Conservation (phyloP, 176 grass and related monocot genomes). For the Oryza nivara region DNA sequence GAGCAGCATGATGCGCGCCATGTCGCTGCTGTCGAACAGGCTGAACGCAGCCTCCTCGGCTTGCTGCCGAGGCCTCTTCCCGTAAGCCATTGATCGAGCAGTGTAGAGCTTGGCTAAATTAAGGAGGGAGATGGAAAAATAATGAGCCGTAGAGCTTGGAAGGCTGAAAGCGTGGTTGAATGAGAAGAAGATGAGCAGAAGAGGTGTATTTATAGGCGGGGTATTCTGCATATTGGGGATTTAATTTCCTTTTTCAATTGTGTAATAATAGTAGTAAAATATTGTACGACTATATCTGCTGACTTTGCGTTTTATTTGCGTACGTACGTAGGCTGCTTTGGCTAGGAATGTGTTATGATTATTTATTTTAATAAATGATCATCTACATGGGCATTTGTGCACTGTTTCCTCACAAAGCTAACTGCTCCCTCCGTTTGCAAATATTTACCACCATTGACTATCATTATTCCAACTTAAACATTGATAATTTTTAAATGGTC, state of each 20-base stretch:
- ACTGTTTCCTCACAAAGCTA: background rate
- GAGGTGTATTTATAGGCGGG: slow-evolving; percentile 31
- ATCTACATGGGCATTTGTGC: background rate
- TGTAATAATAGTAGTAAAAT: slow-evolving; percentile 10
- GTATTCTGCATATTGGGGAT: background rate
- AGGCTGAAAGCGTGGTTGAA: background rate
- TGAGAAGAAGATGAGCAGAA: background rate
- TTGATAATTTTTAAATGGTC: no score
- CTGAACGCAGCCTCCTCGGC: slow-evolving; percentile 39
- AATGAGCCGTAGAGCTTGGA: slow-evolving; percentile 1
- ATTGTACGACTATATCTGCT: background rate
- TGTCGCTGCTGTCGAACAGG: slow-evolving; percentile 56
- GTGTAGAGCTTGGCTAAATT: background rate
- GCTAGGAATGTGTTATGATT: background rate
- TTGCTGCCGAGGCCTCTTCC: slow-evolving; percentile 58
- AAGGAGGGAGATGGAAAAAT: background rate
- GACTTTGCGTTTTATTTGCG: background rate
- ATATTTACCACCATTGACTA: no score
- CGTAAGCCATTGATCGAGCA: slow-evolving; percentile 45
- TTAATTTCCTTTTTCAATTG: no score
- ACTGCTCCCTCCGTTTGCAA: background rate
- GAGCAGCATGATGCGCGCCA: slow-evolving; percentile 67
- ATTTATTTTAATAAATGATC: background rate
- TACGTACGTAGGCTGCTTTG: background rate
- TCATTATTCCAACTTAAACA: no score